These are phyloP conservation scores for Pseudoneurospora amorphoporcata DNA, from an alignment of 495 filamentous ascomycete species.

Conservation along the genomic window DNA sequence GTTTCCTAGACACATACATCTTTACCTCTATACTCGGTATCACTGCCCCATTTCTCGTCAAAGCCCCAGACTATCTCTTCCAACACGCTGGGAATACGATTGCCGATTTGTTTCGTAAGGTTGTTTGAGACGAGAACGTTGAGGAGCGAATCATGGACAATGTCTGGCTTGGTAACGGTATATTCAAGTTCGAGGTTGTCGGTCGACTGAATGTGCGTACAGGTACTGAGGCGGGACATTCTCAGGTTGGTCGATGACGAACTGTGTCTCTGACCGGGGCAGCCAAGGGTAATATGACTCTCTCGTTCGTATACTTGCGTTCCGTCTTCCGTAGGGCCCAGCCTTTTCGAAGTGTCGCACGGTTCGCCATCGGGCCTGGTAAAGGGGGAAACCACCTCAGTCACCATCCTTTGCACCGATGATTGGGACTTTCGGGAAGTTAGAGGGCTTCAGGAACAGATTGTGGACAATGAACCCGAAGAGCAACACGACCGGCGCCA, in stretches of 20 bases:
- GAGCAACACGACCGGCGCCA: constrained; percentile 16
- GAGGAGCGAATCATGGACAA: constrained; percentile 24
- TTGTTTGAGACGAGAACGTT: constrained; percentile 23
- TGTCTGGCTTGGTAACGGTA: constrained; percentile 22
- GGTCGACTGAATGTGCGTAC: constrained; percentile 18
- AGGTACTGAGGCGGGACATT: constrained; percentile 21
- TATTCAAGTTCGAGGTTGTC: constrained; percentile 29
- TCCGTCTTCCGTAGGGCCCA: constrained; percentile 18
- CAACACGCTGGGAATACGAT: constrained; percentile 28
- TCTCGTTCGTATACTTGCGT: constrained; percentile 11
- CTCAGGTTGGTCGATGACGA: constrained; percentile 38
- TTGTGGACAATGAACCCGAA: constrained; percentile 18
- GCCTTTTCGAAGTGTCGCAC: constrained; percentile 22
- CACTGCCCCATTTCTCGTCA: constrained; percentile 23
- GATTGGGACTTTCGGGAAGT: constrained; percentile 23
- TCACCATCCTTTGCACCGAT: constrained; percentile 22
- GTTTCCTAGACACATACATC: constrained; percentile 31
- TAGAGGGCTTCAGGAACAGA: constrained; percentile 13
- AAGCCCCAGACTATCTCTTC: constrained; percentile 31
- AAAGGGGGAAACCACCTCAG: constrained; percentile 29
- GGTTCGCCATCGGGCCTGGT: constrained; percentile 26
- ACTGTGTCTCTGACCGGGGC: constrained; percentile 29
- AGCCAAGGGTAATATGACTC: constrained; percentile 27
- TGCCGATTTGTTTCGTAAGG: constrained; percentile 31
- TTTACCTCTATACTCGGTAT: constrained; percentile 21